Evolutionary conservation across 352 stramenopile species (phyloP), one percentile per base, ranked within the genome.

Genomic region (Plasmopara muralis): DNA sequence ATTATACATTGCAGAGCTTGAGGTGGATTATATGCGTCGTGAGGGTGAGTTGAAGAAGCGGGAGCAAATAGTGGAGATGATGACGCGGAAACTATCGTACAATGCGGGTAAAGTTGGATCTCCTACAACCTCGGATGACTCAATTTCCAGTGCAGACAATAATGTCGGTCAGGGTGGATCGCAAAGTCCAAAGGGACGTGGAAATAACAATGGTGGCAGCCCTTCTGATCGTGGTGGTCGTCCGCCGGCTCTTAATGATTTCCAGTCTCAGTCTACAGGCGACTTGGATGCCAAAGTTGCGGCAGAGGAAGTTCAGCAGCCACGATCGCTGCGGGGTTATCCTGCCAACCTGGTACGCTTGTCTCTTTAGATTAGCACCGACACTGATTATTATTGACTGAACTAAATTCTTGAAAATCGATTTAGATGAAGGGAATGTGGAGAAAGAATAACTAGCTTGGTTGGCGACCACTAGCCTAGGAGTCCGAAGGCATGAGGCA

Each of bases 61-160:
- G 20, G 83, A 93, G 60, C 78, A 89, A 78, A 87, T 91, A 59
- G 50, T 88, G 31, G 83, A 93, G 37, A 74, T 89, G 67, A 89
- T 91, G 72, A 75, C 70, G 20, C 76, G 83, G 13, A 89, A 87
- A 66, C 43, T 85, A 18, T 69, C 72, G 43, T 85, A 83, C 67
- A 84, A 70, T 45, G 62, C 67, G 15, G 69, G 64, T 35, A 87
- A 87, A 57, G 63, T 75, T 7, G 71, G 64, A 43, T 88, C 80
- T 9, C 79, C 80, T 6, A 90, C 80, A 48, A 87, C 74, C 4
- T 87, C 79, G 8, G 77, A 89, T 46, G 80, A 80, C 40, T 87
- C 80, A 20, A 90, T 77, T 60, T 89, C 79, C 53, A 87, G 74
- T 39, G 60, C 67, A 59, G 77, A 90, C 68, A 86, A 86, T 62